These are phyloP conservation scores for Parsonsia alboflavescens DNA, from an alignment of 257 asterid species.

Conservation along the genomic window DNA sequence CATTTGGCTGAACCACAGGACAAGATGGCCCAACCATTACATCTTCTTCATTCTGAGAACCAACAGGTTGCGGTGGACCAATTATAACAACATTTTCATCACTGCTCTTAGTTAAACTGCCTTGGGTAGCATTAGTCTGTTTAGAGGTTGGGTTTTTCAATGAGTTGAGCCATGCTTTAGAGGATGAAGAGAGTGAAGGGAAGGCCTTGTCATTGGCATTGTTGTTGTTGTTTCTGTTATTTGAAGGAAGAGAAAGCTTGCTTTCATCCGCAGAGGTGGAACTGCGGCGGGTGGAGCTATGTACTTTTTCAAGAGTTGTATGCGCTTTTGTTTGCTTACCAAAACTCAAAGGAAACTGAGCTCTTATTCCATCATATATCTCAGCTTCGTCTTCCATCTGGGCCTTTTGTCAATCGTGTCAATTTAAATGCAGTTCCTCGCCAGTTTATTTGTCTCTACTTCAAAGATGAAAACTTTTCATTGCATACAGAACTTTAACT, in stretches of 20 bases:
- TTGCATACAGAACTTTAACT: background rate
- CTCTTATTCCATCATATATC: conserved; percentile 64
- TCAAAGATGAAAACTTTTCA: background rate
- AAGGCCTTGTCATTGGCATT: conserved; percentile 24
- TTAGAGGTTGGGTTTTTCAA: conserved; percentile 40
- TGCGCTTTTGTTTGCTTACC: conserved; percentile 77
- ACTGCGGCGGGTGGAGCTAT: conserved; percentile 77
- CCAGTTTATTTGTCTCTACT: background rate
- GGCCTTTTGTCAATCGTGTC: background rate
- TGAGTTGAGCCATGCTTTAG: conserved; percentile 53
- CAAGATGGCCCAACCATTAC: conserved; percentile 50
- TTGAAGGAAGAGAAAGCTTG: conserved; percentile 8
- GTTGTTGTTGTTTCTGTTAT: background rate
- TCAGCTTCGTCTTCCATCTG: conserved; percentile 73
- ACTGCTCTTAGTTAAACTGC: background rate
- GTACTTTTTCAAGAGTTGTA: conserved; percentile 58
- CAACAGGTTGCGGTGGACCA: conserved; percentile 51
- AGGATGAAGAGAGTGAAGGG: conserved; percentile 49
- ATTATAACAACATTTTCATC: conserved; percentile 19
- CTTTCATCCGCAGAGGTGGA: conserved; percentile 19
- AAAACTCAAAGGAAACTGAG: conserved; percentile 67
- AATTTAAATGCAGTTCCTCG: background rate
- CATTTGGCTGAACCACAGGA: conserved; percentile 57
- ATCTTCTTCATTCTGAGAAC: conserved; percentile 23
- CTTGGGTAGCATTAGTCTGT: background rate